Evolutionary conservation across 2,329 filamentous ascomycete genomes (phyloP).

Genomic region (Talaromyces sp.): DNA sequence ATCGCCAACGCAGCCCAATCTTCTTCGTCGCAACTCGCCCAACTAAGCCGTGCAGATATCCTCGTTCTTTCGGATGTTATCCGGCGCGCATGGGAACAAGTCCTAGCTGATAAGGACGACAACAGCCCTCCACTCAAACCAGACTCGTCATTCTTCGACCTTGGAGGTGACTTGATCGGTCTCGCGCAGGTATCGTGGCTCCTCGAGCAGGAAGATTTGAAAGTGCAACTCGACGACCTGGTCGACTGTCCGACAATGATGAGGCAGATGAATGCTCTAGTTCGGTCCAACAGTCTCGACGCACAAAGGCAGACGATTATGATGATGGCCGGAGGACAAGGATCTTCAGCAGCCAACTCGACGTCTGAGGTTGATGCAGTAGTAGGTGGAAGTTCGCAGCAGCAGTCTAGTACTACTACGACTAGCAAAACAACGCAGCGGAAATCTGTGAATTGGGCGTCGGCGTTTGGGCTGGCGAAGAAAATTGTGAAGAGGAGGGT

Average conservation of each 20-base stretch:
- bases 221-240: conserved; percentile 36
- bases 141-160: conserved; percentile 38
- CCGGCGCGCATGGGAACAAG: conserved; percentile 36
- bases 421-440: conserved; percentile 5
- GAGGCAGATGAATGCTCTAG: conserved; percentile 36
- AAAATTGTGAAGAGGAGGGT: conserved; percentile 13
- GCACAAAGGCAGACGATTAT: conserved; percentile 10
- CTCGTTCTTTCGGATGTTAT: conserved; percentile 37
- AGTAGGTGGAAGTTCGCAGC: background rate
- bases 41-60: conserved; percentile 33
- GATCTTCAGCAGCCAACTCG: background rate
- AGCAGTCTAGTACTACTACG: background rate
- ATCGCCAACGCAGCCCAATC: background rate
- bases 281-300: conserved; percentile 6
- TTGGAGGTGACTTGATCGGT: conserved; percentile 39
- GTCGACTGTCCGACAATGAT: conserved; percentile 39
- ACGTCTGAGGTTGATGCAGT: conserved; percentile 1
- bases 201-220: conserved; percentile 36
- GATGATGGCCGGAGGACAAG: conserved; percentile 1
- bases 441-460: conserved; percentile 11
- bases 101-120: conserved; percentile 25
- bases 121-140: conserved; percentile 28
- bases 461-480: conserved; percentile 9
- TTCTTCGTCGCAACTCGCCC: conserved; percentile 32
- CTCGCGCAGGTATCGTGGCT: conserved; percentile 39